phyloP scores from a whole-genome alignment of 345 rosid species.

The Lepidium didymum region DNA sequence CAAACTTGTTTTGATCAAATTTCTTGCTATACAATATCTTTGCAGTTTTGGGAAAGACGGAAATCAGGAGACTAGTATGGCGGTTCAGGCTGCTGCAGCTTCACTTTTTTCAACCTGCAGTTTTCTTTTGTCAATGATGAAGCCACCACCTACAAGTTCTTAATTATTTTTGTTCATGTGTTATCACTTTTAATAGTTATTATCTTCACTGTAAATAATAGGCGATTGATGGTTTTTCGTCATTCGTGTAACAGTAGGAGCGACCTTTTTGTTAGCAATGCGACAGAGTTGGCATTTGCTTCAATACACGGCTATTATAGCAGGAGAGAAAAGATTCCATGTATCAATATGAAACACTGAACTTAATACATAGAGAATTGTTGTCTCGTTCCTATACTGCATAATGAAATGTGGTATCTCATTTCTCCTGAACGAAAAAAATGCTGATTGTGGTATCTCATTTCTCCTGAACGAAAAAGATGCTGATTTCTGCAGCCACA shows the following conservation, averaged over 20 bases:
- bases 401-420: neutral
- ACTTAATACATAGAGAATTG: neutral
- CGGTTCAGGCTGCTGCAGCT: slow-evolving; percentile 95
- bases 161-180: slow-evolving; percentile 25
- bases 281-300: slow-evolving; percentile 9
- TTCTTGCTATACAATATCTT: neutral
- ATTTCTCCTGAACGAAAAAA: neutral
- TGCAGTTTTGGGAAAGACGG: slow-evolving; percentile 42
- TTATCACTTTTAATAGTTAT: slow-evolving; percentile 12
- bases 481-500: neutral
- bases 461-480: neutral
- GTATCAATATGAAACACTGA: neutral
- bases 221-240: slow-evolving; percentile 6
- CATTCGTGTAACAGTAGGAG: slow-evolving; percentile 22
- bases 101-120: slow-evolving; percentile 87
- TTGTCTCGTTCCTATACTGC: neutral
- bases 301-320: neutral
- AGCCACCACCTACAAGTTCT: slow-evolving; percentile 45
- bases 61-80: slow-evolving; percentile 47
- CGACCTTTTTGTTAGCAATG: neutral
- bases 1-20: neutral
- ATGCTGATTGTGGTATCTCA: neutral
- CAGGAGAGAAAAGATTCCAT: neutral
- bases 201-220: slow-evolving; percentile 23
- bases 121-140: slow-evolving; percentile 60